Evolutionary conservation across 1,139 yeast species (phyloP), one percentile per base, ranked within the genome.

Genomic region (Pichia sp.): DNA sequence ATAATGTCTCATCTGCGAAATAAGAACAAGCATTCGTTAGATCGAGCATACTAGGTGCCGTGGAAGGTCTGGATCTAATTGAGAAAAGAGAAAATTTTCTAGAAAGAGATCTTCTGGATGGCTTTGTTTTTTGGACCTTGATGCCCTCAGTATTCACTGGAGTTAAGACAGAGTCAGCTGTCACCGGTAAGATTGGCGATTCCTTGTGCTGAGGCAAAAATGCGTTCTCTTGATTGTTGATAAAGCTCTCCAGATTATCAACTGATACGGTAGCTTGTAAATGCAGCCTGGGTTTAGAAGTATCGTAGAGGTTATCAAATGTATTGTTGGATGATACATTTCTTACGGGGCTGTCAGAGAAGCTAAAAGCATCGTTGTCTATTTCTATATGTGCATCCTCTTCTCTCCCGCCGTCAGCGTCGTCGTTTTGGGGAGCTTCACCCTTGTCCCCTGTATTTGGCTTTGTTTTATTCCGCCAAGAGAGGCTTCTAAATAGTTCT

Each of bases 11-110:
- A 20, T 50, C 46, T 4, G 30, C 27, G 30, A 41, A 41, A 9
- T 41, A 48, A 4, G 27, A 29, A 5, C 5, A 20, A 8, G 20
- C 31, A 5, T 38, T 3, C 12, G 27, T 27, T 38, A 40, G 30
- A 48, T 50, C 38, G 7, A 14, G 9, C 4, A 10, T 12, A 24
- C 12, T 27, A 10, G 16, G n/a, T 9, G 47, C 8, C 12, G 51
- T n/a, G 41, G 10, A 14, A 8, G 53, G 43, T 38, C 43, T 34
- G 20, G 49, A 33, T 46, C 42, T 50, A 10, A 31, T 30, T 12
- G 53, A 46, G 30, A 50, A 50, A 6, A 40, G 12, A 4, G 53
- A 50, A 33, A 50, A 40, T 27, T 42, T 50, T n/a, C 46, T 46
- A 8, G 50, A 50, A 29, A 47, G 48, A 4, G 52, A 20, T 20